A percentile compares a stretch with the other conserved stretches of the same genome.
Conservation (phyloP, 371 early-diverging fungal genomes). For the Basidiobolus meristosporus region DNA sequence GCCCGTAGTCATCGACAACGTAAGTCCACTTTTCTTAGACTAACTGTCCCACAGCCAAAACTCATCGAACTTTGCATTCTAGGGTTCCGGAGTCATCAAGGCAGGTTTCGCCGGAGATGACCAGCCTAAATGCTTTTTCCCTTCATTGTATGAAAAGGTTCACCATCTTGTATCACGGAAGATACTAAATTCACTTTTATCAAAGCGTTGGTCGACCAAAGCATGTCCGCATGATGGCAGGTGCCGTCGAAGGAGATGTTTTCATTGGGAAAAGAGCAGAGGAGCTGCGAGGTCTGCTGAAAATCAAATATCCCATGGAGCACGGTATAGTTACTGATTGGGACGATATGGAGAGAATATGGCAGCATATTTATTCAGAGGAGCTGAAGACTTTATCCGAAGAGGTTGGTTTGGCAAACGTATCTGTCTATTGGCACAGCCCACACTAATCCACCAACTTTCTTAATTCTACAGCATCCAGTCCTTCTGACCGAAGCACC, state of each 20-base stretch:
- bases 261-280: constrained; percentile 89
- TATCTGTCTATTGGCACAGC: too few species aligned
- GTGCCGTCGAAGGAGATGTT: constrained; percentile 82
- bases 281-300: constrained; percentile 79
- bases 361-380: constrained; percentile 86
- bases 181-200: too few species aligned
- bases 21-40: constrained; percentile 9
- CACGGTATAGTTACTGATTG: constrained; percentile 92
- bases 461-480: constrained; percentile 46
- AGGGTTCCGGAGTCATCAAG: constrained; percentile 94
- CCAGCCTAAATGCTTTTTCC: constrained; percentile 81
- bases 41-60: background rate
- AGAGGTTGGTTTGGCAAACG: constrained; percentile 38
- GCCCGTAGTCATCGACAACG: constrained; percentile 56
- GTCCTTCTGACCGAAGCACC: constrained; percentile 91
- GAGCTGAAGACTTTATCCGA: constrained; percentile 85
- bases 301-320: constrained; percentile 85
- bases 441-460: background rate
- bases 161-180: background rate
- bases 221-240: constrained; percentile 91
- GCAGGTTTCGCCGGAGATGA: constrained; percentile 96
- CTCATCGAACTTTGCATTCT: constrained; percentile 8
- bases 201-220: constrained; percentile 84
- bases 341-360: constrained; percentile 94
- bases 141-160: constrained; percentile 47